phyloP scores from a whole-genome alignment of 2,329 filamentous ascomycete genomes.

The Gnomoniopsis sp. region DNA sequence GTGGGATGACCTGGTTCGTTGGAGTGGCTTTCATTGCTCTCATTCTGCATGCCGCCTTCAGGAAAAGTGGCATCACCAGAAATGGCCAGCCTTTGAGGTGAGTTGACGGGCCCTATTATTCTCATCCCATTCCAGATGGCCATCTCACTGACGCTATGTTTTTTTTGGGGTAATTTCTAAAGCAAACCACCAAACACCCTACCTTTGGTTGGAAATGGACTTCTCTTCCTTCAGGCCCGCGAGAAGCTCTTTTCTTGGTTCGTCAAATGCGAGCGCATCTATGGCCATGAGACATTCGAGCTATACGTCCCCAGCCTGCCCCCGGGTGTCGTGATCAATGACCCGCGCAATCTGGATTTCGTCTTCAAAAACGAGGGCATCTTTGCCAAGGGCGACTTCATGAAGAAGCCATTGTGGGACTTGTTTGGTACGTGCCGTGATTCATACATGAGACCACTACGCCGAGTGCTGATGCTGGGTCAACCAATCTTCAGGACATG shows the following conservation, averaged over 20 bases:
- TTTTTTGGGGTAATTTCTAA: too few species aligned
- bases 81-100: constrained; percentile 19
- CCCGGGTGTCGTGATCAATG: constrained; percentile 60
- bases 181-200: constrained; percentile 49
- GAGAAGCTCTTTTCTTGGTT: constrained; percentile 63
- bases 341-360: constrained; percentile 59
- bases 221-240: constrained; percentile 57
- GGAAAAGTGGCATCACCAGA: constrained; percentile 17
- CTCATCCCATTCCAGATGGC: neutral
- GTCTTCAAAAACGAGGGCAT: constrained; percentile 58
- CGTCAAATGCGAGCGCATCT: constrained; percentile 50
- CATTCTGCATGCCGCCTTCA: constrained; percentile 12
- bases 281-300: constrained; percentile 59
- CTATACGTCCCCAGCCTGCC: constrained; percentile 61
- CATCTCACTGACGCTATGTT: constrained; percentile 5
- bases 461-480: neutral
- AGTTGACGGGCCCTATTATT: neutral
- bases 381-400: constrained; percentile 61
- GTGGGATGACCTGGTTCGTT: constrained; percentile 6
- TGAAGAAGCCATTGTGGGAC: constrained; percentile 58
- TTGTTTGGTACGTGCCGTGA: constrained; percentile 46
- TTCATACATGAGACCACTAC: neutral
- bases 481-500: constrained; percentile 40
- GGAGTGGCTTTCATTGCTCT: constrained; percentile 4
- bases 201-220: constrained; percentile 58